Evolutionary conservation across 2,329 filamentous ascomycete genomes (phyloP), one percentile per base, ranked within the genome.

Genomic region (Fusarium begoniae): DNA sequence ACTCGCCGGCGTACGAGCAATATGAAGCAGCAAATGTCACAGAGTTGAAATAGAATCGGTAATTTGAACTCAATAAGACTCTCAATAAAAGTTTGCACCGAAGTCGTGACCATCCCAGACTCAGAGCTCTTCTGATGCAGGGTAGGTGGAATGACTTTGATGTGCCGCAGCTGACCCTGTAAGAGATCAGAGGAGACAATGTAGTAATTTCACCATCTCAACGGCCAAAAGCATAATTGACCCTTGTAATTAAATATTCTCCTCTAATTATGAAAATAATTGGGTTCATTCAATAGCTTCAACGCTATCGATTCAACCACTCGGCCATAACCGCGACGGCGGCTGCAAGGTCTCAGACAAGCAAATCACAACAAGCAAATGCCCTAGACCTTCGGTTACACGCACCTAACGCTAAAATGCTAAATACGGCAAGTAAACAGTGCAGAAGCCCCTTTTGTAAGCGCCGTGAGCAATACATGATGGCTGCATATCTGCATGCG

Each of bases 301-400:
- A 12, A 51, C 48, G 40, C 51, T 63, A 45, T 60, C 10, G 18
- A 44, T 22, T 28, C 43, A 38, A 47, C 37, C n/a, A 43, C 44
- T 56, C 47, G 62, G 61, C 48, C 54, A 20, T 71, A 74, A 73
- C 70, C 70, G 70, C 70, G 43, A 22, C 15, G 53, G 61, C 62
- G 66, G 66, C 61, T 74, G 61, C 66, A 56, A 47, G 37, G 41
- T 50, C 61, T 63, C 38, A 73, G 66, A 74, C 53, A 63, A 40
- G 40, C 57, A 55, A 63, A 66, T 73, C 70, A 74, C 44, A 37
- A 63, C 56, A 66, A 32, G 35, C 56, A 62, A 28, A 53, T 41
- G 37, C 70, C 51, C 66, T 71, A 63, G 70, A 59, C 66, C 17
- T 41, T 57, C 44, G 57, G 59, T 35, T 70, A 69, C 58, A 59